Base-by-base conservation (phyloP, 345 rosid species). In the Aegle marmelos region DNA sequence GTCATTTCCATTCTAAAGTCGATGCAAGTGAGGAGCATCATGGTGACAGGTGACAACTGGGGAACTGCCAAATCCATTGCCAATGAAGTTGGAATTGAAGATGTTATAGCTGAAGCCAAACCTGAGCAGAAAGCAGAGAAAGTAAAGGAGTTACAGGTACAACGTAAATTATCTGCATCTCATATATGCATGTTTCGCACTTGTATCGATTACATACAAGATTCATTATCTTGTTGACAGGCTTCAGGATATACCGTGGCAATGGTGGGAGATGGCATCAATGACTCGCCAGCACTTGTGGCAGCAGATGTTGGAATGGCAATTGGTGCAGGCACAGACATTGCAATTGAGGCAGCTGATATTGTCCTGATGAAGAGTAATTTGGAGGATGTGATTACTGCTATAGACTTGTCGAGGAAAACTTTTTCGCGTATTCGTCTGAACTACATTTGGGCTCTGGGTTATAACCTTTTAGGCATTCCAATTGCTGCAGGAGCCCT, bases 221-320 rank as follows among this genome's bases (percentile, higher is more conserved):
- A 3, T 19, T 30, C 4, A 6, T 28, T 56, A 27, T 73, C 73
- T 17, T 6, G 30, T 58, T 34, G 59, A 28, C 75, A 95, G 99
- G 94, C 89, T 41, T 73, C 79, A 30, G 99, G 99, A n/a, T 78
- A 81, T 73, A 74, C 73, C 6, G 99, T 95, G 79, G 98, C 95
- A 39, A 95, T 95, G 99, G 98, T 95, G 50, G 99, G 99, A 3
- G 99, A 95, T 7, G 99, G 99, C 28, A 90, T 95, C 24, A 95
- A 95, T 28, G 99, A 95, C 85, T 93, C 99, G 0, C 98, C 98
- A 0, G 98, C 98, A 1, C 96, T 95, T 0, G 99, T 95, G 39
- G 97, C 96, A 21, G 97, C 99, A 34, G 96, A 95, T 41, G 98
- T 91, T 34, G 98, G 99, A 13, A 95, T 95, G 97, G 99, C 99